phyloP scores from a whole-genome alignment of 2,329 filamentous ascomycete species.

The Paraconiothyrium sp. region DNA sequence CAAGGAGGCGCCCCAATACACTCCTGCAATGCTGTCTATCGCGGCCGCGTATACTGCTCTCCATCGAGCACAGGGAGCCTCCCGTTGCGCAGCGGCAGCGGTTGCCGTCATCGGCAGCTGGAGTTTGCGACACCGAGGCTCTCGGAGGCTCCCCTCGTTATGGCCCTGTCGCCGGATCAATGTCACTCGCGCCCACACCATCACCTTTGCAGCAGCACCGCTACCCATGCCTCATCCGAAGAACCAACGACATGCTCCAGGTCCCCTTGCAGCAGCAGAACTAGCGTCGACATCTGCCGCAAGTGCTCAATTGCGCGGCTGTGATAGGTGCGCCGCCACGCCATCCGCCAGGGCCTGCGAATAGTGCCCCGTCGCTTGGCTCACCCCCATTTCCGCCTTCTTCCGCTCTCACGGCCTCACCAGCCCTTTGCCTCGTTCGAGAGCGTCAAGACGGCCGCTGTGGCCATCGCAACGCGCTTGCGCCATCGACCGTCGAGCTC shows the following conservation, averaged over 20 bases:
- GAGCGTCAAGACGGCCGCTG: neutral
- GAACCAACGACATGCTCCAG: constrained; percentile 42
- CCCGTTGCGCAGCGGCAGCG: neutral
- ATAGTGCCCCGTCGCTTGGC: constrained; percentile 10
- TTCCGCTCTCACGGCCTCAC: neutral
- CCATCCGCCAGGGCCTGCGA: constrained; percentile 16
- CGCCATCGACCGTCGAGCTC: constrained; percentile 7
- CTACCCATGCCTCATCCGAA: constrained; percentile 29
- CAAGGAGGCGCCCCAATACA: neutral
- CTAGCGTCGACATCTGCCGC: constrained; percentile 26
- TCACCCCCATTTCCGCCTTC: constrained; percentile 15
- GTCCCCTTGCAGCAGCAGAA: constrained; percentile 43
- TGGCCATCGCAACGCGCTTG: constrained; percentile 3
- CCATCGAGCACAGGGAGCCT: neutral
- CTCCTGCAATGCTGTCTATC: neutral
- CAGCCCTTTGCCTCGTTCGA: constrained; percentile 1
- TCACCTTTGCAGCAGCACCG: constrained; percentile 25
- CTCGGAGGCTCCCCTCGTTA: constrained; percentile 3
- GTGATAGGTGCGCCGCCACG: constrained; percentile 31
- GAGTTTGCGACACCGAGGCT: constrained; percentile 9
- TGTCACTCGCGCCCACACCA: constrained; percentile 19
- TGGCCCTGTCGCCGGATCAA: constrained; percentile 13
- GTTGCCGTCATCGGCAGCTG: constrained; percentile 8
- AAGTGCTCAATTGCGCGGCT: constrained; percentile 30
- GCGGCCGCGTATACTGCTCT: neutral